Evolutionary conservation across 768 basidiomycete genomes (phyloP).

Genomic region (Trametes meyenii): DNA sequence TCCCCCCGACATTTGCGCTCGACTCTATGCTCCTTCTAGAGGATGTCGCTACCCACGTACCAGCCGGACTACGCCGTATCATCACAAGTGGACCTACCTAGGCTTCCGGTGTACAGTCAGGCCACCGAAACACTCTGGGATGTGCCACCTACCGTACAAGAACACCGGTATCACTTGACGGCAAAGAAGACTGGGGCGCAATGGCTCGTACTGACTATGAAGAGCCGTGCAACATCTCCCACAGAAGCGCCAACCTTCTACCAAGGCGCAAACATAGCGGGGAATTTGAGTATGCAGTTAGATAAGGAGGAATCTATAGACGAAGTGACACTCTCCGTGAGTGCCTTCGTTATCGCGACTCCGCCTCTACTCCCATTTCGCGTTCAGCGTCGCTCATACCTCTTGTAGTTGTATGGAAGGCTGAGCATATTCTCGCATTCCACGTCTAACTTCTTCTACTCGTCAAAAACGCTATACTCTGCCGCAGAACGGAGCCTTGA

Average conservation of each 20-base stretch:
- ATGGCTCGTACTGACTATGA: slow-evolving; percentile 16
- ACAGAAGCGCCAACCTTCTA: slow-evolving; percentile 11
- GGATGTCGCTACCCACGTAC: slow-evolving; percentile 1
- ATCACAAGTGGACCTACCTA: not conserved
- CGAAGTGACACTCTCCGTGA: slow-evolving; percentile 16
- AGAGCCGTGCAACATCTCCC: slow-evolving; percentile 7
- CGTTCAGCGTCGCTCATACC: not conserved
- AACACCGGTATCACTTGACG: slow-evolving; percentile 6
- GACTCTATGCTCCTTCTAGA: not conserved
- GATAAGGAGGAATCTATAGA: slow-evolving; percentile 16
- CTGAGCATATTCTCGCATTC: slow-evolving; percentile 13
- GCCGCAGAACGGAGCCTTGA: slow-evolving; percentile 2
- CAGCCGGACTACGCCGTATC: not conserved
- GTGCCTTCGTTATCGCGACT: not conserved
- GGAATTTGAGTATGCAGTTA: slow-evolving; percentile 6
- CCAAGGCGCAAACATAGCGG: slow-evolving; percentile 11
- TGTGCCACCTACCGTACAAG: slow-evolving; percentile 6
- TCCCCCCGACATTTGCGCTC: not conserved
- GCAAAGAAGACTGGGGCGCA: slow-evolving; percentile 13
- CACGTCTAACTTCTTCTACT: slow-evolving; percentile 16
- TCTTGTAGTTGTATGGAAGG: slow-evolving; percentile 13
- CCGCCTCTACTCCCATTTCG: not conserved
- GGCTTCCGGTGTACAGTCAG: not conserved
- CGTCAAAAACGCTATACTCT: slow-evolving; percentile 17
- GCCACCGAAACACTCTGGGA: slow-evolving; percentile 5